These are phyloP conservation scores for Dendrobium catenatum DNA, from an alignment of 106 monocot species.

Conservation along the genomic window DNA sequence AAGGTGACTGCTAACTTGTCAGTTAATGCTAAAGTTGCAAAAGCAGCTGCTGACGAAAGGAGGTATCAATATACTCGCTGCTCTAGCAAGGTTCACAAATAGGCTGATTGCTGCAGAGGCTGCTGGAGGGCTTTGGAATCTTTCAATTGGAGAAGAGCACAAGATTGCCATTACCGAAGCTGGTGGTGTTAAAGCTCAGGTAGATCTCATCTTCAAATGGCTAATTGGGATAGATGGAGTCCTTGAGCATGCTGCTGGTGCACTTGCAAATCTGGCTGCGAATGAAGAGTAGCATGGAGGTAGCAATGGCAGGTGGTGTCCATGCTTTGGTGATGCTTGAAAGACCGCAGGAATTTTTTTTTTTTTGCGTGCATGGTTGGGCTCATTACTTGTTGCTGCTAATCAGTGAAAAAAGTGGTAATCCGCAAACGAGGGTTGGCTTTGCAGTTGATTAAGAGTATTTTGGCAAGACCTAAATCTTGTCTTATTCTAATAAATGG, in stretches of 20 bases:
- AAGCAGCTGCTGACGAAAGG: slow-evolving; percentile 87
- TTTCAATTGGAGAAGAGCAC: slow-evolving; percentile 97
- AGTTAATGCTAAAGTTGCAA: slow-evolving; percentile 95
- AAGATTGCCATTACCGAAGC: slow-evolving; percentile 87
- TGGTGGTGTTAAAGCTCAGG: slow-evolving; percentile 92
- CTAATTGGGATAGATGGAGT: slow-evolving; percentile 78
- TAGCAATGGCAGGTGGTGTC: slow-evolving; percentile 83
- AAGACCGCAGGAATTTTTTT: slow-evolving; percentile 62
- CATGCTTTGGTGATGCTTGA: slow-evolving; percentile 91
- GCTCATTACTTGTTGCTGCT: slow-evolving; percentile 41
- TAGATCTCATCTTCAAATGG: slow-evolving; percentile 96
- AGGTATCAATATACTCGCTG: slow-evolving; percentile 69
- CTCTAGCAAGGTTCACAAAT: slow-evolving; percentile 83
- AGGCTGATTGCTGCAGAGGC: slow-evolving; percentile 95
- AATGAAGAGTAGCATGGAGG: slow-evolving; percentile 97
- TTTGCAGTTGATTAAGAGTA: too few species aligned
- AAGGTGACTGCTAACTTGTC: slow-evolving; percentile 97
- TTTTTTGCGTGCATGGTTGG: slow-evolving; percentile 42
- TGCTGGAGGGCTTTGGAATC: slow-evolving; percentile 99
- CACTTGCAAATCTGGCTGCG: slow-evolving; percentile 94
- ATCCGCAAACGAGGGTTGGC: slow-evolving; percentile 29
- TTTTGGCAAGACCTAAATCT: slow-evolving; percentile 54
- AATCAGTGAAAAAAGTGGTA: slow-evolving; percentile 35
- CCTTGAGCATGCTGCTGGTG: slow-evolving; percentile 96
- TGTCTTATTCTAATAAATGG: slow-evolving; percentile 71